Base-by-base conservation (phyloP, 805 yeast species). In the Cyberlindnera mycetangii region DNA sequence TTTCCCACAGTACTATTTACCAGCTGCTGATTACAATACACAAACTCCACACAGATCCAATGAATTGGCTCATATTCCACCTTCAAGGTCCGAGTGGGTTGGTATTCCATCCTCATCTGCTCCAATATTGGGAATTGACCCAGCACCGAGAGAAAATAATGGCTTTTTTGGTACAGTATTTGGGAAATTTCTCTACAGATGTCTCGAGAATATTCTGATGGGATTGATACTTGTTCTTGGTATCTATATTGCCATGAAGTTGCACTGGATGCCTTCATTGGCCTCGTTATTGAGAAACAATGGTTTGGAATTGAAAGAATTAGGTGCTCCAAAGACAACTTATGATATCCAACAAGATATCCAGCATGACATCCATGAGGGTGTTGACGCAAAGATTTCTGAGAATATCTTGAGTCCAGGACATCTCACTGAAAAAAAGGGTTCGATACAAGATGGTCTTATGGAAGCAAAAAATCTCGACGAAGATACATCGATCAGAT, bases 131-230 rank as follows among this genome's bases (percentile, higher is more conserved):
- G 42, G 56, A 31, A 52, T 62, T 6, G 67, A 55, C 35, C 57
- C 62, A 5, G 48, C 58, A 4, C 54, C 60, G 12, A 43, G 49
- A 19, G 40, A 39, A 2, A 35, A 33, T 2, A 19, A 18, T 33
- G 56, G 53, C 0, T 54, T 55, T 36, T 54, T 50, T 22, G 54
- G 48, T 18, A 45, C 60, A 1, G 53, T 44, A 3, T 36, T 66
- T 37, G 68, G 65, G 1, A 58, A 55, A 15, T 60, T 69, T 32
- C 42, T 64, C 4, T 61, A 62, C 32, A 60, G 67, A 42, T 44
- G 62, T 42, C 27, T 72, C 4, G 79, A 75, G 51, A 71, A 72
- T 38, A 58, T 72, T 3, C 41, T 70, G 31, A 60, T 71, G 41
- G 50, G 71, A n/a, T 28, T 66, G 5, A 47, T 70, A 4, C 45